phyloP scores from a whole-genome alignment of 805 yeast genomes.

The Yamadazyma takamatsuzukensis region DNA sequence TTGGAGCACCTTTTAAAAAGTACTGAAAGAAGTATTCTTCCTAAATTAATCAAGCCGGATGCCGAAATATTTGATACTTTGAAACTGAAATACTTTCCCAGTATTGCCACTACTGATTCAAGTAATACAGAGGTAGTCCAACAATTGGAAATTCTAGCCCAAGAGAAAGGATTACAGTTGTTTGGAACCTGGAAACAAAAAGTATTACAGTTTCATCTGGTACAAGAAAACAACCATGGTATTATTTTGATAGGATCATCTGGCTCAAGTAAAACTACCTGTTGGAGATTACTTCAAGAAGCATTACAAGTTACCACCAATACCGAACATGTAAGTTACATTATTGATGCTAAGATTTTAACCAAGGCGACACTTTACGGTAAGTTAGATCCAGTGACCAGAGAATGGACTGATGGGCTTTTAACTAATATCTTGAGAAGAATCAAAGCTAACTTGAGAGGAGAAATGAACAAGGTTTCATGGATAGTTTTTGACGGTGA shows the following conservation, averaged over 20 bases:
- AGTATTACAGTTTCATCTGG: slow-evolving; percentile 52
- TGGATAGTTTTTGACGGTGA: slow-evolving; percentile 93
- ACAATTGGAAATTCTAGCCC: slow-evolving; percentile 1
- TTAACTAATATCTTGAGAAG: slow-evolving; percentile 65
- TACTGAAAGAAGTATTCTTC: slow-evolving; percentile 59
- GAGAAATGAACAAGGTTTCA: slow-evolving; percentile 50
- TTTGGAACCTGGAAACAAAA: slow-evolving; percentile 9
- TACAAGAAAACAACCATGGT: slow-evolving; percentile 68
- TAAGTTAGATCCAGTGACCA: slow-evolving; percentile 62
- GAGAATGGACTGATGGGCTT: slow-evolving; percentile 93
- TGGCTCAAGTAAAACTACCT: slow-evolving; percentile 68
- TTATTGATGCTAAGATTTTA: slow-evolving; percentile 74
- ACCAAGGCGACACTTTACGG: slow-evolving; percentile 70
- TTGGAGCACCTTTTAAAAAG: slow-evolving; percentile 42
- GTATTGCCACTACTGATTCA: slow-evolving; percentile 9
- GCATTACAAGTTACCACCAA: slow-evolving; percentile 37
- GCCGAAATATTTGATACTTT: slow-evolving; percentile 31
- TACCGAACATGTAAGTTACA: slow-evolving; percentile 35
- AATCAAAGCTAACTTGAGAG: slow-evolving; percentile 52
- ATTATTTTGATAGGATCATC: slow-evolving; percentile 75
- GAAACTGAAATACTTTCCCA: slow-evolving; percentile 22
- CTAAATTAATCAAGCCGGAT: slow-evolving; percentile 61
- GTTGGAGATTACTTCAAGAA: slow-evolving; percentile 47
- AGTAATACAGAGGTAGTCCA: slow-evolving; percentile 22
- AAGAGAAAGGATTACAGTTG: neutral